A percentile compares a stretch with the other conserved stretches of the same genome.
Evolutionary conservation across 306 rosid species (phyloP).

Genomic region (Argentina anserina): DNA sequence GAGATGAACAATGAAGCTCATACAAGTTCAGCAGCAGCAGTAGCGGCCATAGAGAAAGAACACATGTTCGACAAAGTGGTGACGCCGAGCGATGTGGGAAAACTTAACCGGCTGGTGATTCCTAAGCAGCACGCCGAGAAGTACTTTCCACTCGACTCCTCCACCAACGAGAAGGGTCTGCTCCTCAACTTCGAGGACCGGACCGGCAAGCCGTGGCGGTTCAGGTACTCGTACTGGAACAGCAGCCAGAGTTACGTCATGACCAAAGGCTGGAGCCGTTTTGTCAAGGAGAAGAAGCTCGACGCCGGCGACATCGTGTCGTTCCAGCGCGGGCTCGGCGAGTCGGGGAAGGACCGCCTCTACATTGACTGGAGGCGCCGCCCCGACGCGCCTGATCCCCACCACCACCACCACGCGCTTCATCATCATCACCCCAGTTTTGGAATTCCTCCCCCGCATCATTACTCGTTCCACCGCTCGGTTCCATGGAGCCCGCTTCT

Average conservation of each 20-base stretch:
- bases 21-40: background rate
- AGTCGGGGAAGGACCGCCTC: conserved; percentile 46
- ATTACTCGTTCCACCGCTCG: conserved; percentile 19
- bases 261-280: conserved; percentile 98
- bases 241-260: conserved; percentile 97
- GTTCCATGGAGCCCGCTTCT: conserved; percentile 39
- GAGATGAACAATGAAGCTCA: background rate
- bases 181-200: conserved; percentile 76
- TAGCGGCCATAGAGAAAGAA: conserved; percentile 21
- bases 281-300: conserved; percentile 85
- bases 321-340: conserved; percentile 70
- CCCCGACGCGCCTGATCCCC: conserved; percentile 26
- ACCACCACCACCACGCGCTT: conserved; percentile 13
- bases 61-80: conserved; percentile 53
- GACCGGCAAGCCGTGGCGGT: conserved; percentile 76
- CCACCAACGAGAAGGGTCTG: conserved; percentile 70
- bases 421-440: conserved; percentile 20
- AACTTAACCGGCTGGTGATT: conserved; percentile 43
- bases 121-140: conserved; percentile 54
- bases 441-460: background rate
- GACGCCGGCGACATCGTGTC: conserved; percentile 91
- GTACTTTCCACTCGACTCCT: conserved; percentile 53
- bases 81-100: conserved; percentile 53
- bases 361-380: conserved; percentile 85
- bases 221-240: conserved; percentile 93